Evolutionary conservation across 352 stramenopile genomes (phyloP), one percentile per base, ranked within the genome.

Genomic region (Phytophthora podocarpi): DNA sequence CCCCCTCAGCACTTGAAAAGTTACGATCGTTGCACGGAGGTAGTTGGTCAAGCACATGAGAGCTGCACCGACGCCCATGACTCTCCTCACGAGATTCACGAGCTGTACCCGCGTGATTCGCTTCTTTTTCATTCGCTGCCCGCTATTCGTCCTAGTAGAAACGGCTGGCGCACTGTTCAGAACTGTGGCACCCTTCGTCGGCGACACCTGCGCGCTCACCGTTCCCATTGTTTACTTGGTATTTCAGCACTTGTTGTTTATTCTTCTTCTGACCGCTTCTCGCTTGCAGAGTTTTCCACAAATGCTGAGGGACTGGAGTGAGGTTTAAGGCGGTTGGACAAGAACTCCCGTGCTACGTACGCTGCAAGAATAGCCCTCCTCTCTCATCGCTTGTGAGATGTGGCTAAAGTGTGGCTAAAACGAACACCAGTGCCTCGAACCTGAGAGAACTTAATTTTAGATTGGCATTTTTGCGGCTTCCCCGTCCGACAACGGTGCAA

Each of bases 1-100:
- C 7, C 46, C 51, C 47, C 51, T 16, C 5, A 72, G 21, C 13
- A 72, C 63, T 20, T 72, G 35, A 18, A 75, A 64, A 3, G 67
- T 75, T 27, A 60, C 62, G 28, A 70, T 58, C 5, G 64, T 70
- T 9, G 62, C 61, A 16, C 60, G 27, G 7, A 72, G 20, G 18
- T 67, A 70, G 12, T 72, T 72, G 39, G 49, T 55, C 47, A 73
- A 55, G 40, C 61, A 73, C 59, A 76, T 61, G 23, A 75, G 42
- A 15, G 67, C 62, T 20, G 67, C 57, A 4, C 49, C 62, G n/a
- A 75, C 50, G 12, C 57, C 57, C 30, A 36, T 49, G 15, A 67
- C 20, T 13, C 63, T 49, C 16, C 63, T 35, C n/a, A 72, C 30
- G 13, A 72, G 63, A 46, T 72, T 72, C 8, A 72, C 5, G 5